Conservation (phyloP, 306 rosid genomes). For the Prunus campanulata region DNA sequence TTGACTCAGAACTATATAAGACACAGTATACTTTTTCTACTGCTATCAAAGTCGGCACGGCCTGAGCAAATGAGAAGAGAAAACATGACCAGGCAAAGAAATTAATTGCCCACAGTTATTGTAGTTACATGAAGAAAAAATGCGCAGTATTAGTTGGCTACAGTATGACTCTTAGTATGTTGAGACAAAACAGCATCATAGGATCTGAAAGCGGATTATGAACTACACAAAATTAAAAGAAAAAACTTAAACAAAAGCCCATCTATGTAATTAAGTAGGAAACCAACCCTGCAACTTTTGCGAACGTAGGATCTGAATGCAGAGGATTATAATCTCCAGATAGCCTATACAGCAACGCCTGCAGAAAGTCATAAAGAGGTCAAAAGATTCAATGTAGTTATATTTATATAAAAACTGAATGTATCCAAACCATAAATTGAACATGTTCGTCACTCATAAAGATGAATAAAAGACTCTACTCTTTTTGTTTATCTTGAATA, state of each 20-base stretch:
- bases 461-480: not conserved
- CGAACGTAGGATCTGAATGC: constrained; percentile 85
- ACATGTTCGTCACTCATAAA: not conserved
- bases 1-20: too few species aligned
- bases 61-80: too few species aligned
- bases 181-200: not conserved
- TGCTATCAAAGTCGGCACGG: too few species aligned
- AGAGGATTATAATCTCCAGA: constrained; percentile 93
- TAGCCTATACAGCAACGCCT: constrained; percentile 90
- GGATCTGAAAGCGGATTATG: not conserved
- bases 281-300: constrained; percentile 88
- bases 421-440: not conserved
- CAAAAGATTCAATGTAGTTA: not conserved
- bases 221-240: not conserved
- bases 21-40: too few species aligned
- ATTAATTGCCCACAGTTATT: too few species aligned
- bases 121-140: not conserved
- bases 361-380: constrained; percentile 32
- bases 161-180: not conserved
- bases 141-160: not conserved
- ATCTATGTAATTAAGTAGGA: constrained; percentile 17
- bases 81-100: too few species aligned
- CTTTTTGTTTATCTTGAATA: not conserved
- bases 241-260: not conserved
- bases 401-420: not conserved